Base-by-base conservation (phyloP, 345 rosid genomes). In the Populus euphratica region DNA sequence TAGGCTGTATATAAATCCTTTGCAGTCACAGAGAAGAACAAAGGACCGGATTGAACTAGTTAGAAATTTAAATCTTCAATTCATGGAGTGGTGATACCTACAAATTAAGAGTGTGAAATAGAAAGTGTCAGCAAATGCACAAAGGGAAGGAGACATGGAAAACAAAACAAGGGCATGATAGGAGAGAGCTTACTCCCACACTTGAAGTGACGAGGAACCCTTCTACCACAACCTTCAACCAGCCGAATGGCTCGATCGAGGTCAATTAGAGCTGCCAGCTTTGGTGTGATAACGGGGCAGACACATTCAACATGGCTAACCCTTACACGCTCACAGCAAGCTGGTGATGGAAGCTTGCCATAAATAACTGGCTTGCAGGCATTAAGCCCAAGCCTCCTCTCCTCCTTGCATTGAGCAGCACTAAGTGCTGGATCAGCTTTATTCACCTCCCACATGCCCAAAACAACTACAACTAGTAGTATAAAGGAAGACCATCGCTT, bases 191-290 rank as follows among this genome's bases (percentile, higher is more conserved):
- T 86, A 86, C 89, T 80, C 65, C 89, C 87, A 49, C 89, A 82
- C 73, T 84, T 78, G 81, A 47, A 82, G 73, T 86, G 89, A 31
- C 80, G 87, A 80, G 87, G 87, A 43, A 84, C 83, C 38, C 76
- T 73, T 18, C 87, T 21, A 1, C 89, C 89, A 72, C 89, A 84
- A 1, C 87, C 87, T 80, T 84, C 75, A 25, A 84, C 54, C 72
- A 84, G 74, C 35, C 78, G 77, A 78, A 86, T 27, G 73, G 77
- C 80, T 8, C 87, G 89, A 38, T 86, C 84, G 64, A 86, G 6
- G 6, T 84, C 80, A 35, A 84, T 3, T 2, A 84, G 78, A 20
- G 87, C 84, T 4, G 81, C 84, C n/a, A 80, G 9, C 50, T 72
- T 63, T 6, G 87, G 78, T 6, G 83, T 84, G 17, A 84, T 5